Base-by-base conservation (phyloP, 306 rosid genomes). In the Vigna hirtella region DNA sequence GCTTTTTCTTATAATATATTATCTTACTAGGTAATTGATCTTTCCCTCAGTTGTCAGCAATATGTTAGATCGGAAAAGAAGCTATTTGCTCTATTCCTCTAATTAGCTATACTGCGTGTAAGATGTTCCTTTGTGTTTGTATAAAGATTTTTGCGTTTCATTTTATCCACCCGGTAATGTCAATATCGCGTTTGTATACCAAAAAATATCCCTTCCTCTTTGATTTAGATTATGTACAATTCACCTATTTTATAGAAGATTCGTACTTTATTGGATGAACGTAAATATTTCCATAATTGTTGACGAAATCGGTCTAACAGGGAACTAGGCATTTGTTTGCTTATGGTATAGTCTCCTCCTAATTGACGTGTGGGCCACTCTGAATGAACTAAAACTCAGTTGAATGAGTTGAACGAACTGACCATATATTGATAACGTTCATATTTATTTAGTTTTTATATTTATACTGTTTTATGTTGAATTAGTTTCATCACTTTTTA, bases 1-100 rank as follows among this genome's bases (percentile, higher is more conserved):
- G 45, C 30, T 94, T 83, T 94, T 94, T 85, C 93, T 94, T 36
- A 83, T 94, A 42, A 83, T 94, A 76, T 94, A 94, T 87, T 94
- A 90, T 80, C 88, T 94, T 56, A 94, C 94, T 79, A 82, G 86
- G 86, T 85, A 82, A 81, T 47, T 61, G 81, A 63, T 51, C 69
- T 73, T 77, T 81, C 70, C 22, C 14, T 68, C 55, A 30, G 63
- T 57, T 53, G 52, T 66, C 75, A 22, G 50, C 82, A 70, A 72
- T n/a, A 48, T 52, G 76, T 70, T 78, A 51, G 71, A 79, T 51
- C 8, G 45, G 66, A 24, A 64, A 76, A 32, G 66, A 72, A 32
- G 78, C 67, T 59, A 63, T 22, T 70, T n/a, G 63, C 61, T 34
- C 79, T 59, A 12, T 82, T 79, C 47, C 82, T 85, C 84, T 82